Percentiles rank a stretch among this genome's conserved stretches.
phyloP scores from a whole-genome alignment of 2,329 filamentous ascomycete genomes.

The Fusarium sp. region DNA sequence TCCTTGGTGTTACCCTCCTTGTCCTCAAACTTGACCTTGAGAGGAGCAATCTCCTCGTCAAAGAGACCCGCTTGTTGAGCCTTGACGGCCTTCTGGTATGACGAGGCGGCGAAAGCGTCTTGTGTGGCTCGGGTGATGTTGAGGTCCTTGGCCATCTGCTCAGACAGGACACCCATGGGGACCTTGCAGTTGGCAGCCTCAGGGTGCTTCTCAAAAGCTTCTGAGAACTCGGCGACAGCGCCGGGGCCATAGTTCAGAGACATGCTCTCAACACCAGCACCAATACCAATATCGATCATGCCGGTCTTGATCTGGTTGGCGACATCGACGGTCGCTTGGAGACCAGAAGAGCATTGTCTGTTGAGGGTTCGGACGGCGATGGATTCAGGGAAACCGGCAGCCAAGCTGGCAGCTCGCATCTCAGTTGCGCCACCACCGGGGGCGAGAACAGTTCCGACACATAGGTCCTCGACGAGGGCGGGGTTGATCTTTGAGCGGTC shows the following conservation, averaged over 20 bases:
- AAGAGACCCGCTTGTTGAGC: slow-evolving; percentile 93
- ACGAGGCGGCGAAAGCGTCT: slow-evolving; percentile 93
- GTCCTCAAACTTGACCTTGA: slow-evolving; percentile 88
- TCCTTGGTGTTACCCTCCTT: slow-evolving; percentile 89
- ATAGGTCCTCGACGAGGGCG: slow-evolving; percentile 87
- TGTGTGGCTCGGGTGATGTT: slow-evolving; percentile 77
- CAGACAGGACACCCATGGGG: slow-evolving; percentile 92
- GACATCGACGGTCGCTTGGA: slow-evolving; percentile 93
- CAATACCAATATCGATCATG: slow-evolving; percentile 96
- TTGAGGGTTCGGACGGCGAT: slow-evolving; percentile 90
- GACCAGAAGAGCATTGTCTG: slow-evolving; percentile 91
- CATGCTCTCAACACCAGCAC: slow-evolving; percentile 98
- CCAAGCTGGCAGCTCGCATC: slow-evolving; percentile 91
- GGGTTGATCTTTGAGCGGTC: slow-evolving; percentile 91
- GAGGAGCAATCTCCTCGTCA: slow-evolving; percentile 87
- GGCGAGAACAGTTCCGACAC: slow-evolving; percentile 89
- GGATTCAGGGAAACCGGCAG: slow-evolving; percentile 88
- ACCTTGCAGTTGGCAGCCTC: slow-evolving; percentile 97
- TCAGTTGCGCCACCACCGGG: slow-evolving; percentile 96
- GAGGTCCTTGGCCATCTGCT: slow-evolving; percentile 92
- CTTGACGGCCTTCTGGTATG: slow-evolving; percentile 88
- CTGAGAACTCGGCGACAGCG: slow-evolving; percentile 93
- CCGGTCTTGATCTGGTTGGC: slow-evolving; percentile 90
- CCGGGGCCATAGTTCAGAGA: slow-evolving; percentile 87
- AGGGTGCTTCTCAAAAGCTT: slow-evolving; percentile 82